Evolutionary conservation across 2,329 filamentous ascomycete genomes (phyloP), one percentile per base, ranked within the genome.

Genomic region (Paecilomyces dactylethromorphus): DNA sequence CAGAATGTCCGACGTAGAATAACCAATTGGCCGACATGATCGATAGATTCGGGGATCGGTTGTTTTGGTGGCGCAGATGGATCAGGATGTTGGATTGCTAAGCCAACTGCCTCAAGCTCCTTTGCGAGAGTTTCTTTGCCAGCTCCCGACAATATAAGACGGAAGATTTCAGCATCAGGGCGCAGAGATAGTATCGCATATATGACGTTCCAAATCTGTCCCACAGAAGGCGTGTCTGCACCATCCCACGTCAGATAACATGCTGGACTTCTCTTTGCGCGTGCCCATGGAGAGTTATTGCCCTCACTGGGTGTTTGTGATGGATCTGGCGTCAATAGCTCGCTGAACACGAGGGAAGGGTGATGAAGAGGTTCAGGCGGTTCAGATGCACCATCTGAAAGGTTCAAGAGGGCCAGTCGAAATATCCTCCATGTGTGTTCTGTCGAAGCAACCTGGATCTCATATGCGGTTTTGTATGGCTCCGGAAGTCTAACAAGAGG

Each of bases 1-100:
- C 87, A 89, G 77, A 89, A 89, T 33, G 85, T 74, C 51, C 78
- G 76, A 58, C 83, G 77, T 1, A 83, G 74, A 53, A 85, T 68
- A 26, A 86, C 63, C 35, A 84, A 64, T 58, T 80, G 73, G 10
- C 71, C 66, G 11, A 72, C 66, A 57, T 74, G 73, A 56, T 74
- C 71, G 7, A 72, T 61, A 24, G 60, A 64, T 22, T 58, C 64
- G 55, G 32, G 66, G 57, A 66, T 68, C 61, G 68, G 74, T 63
- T 71, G 71, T 13, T 66, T 71, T 5, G 81, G 79, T 33, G 32
- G 65, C 59, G 66, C 69, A 65, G 67, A 77, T 62, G 67, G 71
- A 51, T 63, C 71, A 6, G 77, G 77, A 65, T 80, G 74, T 29
- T 72, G 64, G 15, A 75, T 71, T 4, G 76, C 79, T 5, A 82